A percentile compares a stretch with the other conserved stretches of the same genome.
Evolutionary conservation across 768 basidiomycete genomes (phyloP).

Genomic region (Rubroboletus satanas): DNA sequence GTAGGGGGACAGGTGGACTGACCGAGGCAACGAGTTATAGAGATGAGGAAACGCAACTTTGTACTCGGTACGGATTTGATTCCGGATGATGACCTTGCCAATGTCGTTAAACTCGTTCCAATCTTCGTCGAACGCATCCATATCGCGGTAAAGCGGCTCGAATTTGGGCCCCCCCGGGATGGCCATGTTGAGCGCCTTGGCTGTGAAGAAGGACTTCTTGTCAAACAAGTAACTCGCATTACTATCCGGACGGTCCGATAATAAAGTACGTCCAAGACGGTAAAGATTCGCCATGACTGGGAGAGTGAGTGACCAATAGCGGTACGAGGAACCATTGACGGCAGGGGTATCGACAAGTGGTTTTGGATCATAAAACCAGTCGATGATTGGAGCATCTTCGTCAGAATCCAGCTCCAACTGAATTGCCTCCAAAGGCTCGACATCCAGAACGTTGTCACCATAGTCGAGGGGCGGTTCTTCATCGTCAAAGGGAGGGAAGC

Average conservation of each 20-base stretch:
- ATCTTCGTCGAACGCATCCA: constrained; percentile 97
- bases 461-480: constrained; percentile 99
- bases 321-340: constrained; percentile 92
- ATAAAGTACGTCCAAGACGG: constrained; percentile 87
- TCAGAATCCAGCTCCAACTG: constrained; percentile 92
- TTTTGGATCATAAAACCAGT: constrained; percentile 99
- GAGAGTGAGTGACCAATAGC: constrained; percentile 88
- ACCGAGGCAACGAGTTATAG: constrained; percentile 96
- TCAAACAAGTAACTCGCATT: constrained; percentile 95
- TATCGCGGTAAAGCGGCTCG: constrained; percentile 94
- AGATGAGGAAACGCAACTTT: constrained; percentile 98
- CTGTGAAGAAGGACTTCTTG: constrained; percentile 96
- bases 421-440: constrained; percentile 96
- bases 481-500: constrained; percentile 98
- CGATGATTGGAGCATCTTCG: constrained; percentile 86
- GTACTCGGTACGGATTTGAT: constrained; percentile 98
- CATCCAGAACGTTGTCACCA: constrained; percentile 97
- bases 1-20: constrained; percentile 88
- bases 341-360: constrained; percentile 86
- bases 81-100: constrained; percentile 98
- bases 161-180: constrained; percentile 99
- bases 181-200: constrained; percentile 94
- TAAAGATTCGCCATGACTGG: constrained; percentile 97
- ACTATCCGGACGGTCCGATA: constrained; percentile 88
- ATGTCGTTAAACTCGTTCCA: constrained; percentile 99